These are phyloP conservation scores for Elongisporangium prolatum DNA, from an alignment of 352 stramenopile genomes.

Conservation along the genomic window DNA sequence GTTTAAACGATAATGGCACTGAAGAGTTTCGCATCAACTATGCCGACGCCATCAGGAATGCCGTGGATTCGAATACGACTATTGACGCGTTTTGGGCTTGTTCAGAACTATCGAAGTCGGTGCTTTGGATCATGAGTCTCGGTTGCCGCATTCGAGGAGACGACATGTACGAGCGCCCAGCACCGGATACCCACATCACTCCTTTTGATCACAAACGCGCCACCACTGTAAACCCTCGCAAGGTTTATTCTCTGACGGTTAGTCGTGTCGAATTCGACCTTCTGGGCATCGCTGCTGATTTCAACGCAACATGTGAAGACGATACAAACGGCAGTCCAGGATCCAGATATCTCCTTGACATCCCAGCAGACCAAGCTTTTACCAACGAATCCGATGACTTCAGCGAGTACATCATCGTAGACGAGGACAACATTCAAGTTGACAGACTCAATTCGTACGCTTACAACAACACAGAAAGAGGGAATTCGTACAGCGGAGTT, in stretches of 20 bases:
- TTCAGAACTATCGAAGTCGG: not conserved
- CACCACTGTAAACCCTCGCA: not conserved
- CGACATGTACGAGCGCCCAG: not conserved
- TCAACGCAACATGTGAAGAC: not conserved
- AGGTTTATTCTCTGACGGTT: not conserved
- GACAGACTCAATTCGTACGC: not conserved
- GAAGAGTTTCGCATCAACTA: slow-evolving; percentile 26
- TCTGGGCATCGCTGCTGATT: not conserved
- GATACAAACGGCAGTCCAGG: not conserved
- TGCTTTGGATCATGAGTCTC: not conserved
- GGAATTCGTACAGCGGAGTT: not conserved
- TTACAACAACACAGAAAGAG: not conserved
- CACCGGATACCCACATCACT: not conserved
- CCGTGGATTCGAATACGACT: not conserved
- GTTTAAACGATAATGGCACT: slow-evolving; percentile 20
- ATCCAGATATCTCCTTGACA: not conserved
- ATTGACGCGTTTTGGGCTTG: slow-evolving; percentile 4
- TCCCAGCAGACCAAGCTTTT: too few relatives aligned
- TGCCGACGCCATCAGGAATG: slow-evolving; percentile 9
- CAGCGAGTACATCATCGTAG: not conserved
- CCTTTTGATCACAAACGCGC: not conserved
- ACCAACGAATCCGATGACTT: not conserved
- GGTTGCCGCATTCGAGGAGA: not conserved
- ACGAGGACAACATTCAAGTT: not conserved
- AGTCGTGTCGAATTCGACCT: not conserved